A percentile compares a stretch with the other conserved stretches of the same genome.
These are phyloP conservation scores for Racocetra persica DNA, from an alignment of 371 early-diverging fungal genomes.

Conservation along the genomic window DNA sequence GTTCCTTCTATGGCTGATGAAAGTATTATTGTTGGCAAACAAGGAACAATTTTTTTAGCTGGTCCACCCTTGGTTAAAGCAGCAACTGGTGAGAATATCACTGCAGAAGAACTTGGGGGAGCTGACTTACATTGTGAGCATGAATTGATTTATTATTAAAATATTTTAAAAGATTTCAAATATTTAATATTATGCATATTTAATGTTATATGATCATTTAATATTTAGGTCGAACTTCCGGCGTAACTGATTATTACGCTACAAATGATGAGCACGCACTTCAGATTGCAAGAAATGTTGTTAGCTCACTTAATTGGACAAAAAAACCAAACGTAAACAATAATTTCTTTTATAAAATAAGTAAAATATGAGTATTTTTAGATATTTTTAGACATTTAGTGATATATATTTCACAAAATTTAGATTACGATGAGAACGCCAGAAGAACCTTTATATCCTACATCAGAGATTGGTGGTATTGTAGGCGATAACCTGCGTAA, in stretches of 20 bases:
- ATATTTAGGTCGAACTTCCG: conserved; percentile 76
- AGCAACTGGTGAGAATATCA: conserved; percentile 95
- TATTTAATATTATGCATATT: background rate
- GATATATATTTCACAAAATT: background rate
- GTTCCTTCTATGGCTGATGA: conserved; percentile 99
- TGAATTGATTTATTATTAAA: no score
- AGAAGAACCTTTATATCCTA: conserved; percentile 87
- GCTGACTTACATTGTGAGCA: conserved; percentile 94
- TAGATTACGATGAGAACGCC: conserved; percentile 59
- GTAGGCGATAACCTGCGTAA: conserved; percentile 93
- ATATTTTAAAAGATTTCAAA: conserved; percentile 8
- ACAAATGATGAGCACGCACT: conserved; percentile 93
- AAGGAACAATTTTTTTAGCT: conserved; percentile 97
- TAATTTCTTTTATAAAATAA: background rate
- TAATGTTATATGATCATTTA: background rate
- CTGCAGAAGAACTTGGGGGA: conserved; percentile 96
- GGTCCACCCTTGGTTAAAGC: conserved; percentile 98
- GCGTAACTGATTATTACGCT: conserved; percentile 97
- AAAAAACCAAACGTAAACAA: conserved; percentile 65
- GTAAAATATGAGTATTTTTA: no score
- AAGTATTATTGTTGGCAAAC: conserved; percentile 93
- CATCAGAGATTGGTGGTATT: conserved; percentile 92
- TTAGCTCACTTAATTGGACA: conserved; percentile 83
- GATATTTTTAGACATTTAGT: background rate
- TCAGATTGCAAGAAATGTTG: conserved; percentile 83